Percentiles rank a stretch among this genome's conserved stretches.
Conservation (phyloP, 768 basidiomycete species). For the Mycena rebaudengoi region DNA sequence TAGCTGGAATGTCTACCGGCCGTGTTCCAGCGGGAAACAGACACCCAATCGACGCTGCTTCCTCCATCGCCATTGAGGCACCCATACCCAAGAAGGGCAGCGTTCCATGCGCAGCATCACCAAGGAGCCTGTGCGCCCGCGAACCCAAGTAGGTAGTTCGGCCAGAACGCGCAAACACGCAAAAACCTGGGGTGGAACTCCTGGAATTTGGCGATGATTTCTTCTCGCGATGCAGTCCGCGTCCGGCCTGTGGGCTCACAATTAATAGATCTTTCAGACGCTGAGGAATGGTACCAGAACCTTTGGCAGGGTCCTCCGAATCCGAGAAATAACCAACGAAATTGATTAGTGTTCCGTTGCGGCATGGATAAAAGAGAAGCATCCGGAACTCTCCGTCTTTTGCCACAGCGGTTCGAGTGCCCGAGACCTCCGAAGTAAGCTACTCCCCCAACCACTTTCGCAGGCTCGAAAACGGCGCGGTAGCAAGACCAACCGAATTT, state of each 20-base stretch:
- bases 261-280: no score
- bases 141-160: conserved; percentile 1
- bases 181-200: not conserved
- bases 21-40: conserved; percentile 9
- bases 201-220: not conserved
- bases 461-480: not conserved
- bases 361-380: not conserved
- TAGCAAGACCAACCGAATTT: not conserved
- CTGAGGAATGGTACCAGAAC: not conserved
- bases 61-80: conserved; percentile 36
- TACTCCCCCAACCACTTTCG: not conserved
- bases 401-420: not conserved
- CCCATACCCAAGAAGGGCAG: conserved; percentile 31
- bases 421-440: not conserved
- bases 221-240: not conserved
- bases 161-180: not conserved
- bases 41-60: not conserved
- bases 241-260: not conserved
- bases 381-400: not conserved
- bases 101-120: conserved; percentile 31
- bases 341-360: conserved; percentile 1
- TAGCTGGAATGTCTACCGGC: not conserved
- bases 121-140: not conserved
- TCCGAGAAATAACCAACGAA: not conserved
- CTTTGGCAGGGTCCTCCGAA: not conserved